Evolutionary conservation across 1,284 basidiomycete genomes (phyloP), one percentile per base, ranked within the genome.

Genomic region (Vanrija sp.): DNA sequence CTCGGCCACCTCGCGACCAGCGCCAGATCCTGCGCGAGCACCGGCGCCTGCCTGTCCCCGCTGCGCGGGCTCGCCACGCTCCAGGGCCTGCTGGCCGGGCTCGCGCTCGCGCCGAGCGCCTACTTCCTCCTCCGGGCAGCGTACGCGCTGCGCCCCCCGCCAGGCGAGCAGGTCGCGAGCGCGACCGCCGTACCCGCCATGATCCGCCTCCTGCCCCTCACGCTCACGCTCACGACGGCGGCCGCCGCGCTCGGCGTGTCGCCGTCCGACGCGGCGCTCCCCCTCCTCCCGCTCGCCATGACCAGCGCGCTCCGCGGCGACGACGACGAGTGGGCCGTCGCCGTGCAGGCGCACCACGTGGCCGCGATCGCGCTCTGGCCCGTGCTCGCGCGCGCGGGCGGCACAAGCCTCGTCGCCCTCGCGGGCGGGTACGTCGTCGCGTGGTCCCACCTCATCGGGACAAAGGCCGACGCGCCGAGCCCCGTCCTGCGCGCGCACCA

Each of bases 301-400:
- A 45, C 42, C 18, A 46, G 37, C 7, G 45, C 51, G 4, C 57
- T 59, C 18, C 54, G 57, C 35, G 54, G 51, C 45, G 57, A 59
- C 51, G 57, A 59, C 54, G 57, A 59, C 49, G 57, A 59, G 51
- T 59, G 57, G 57, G 57, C 57, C 2, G 51, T 59, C 15, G 54
- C 57, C 6, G 54, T 59, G 39, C 57, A 59, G 44, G 37, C 43
- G 35, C 54, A 56, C 19, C 57, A 56, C 16, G 49, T 59, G 23
- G 51, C 57, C 1, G 49, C 51, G 24, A 51, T 56, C 19, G 44
- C 47, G 42, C 36, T 59, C 18, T 56, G 51, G 54, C 54, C 57
- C 3, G 19, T 18, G 15, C 43, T 53, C 12, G 31, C 45, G 41
- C 15, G 6, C 20, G 31, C 31, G 10, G 31, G 31, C 31, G 31